Base-by-base conservation (phyloP, 2,329 filamentous ascomycete species). In the Massarina eburnea region DNA sequence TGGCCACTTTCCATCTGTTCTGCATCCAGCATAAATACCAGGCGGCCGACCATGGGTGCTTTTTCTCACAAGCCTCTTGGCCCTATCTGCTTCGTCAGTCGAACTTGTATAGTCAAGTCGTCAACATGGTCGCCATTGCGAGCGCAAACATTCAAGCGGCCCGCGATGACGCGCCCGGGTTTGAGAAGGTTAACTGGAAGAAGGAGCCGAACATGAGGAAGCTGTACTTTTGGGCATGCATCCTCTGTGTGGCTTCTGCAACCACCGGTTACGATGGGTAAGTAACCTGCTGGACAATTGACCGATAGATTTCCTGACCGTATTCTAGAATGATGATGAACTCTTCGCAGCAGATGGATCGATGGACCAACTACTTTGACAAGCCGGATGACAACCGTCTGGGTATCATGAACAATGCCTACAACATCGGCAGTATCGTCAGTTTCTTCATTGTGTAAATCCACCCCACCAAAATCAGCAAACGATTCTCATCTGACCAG, bases 241-340 rank as follows among this genome's bases (percentile, higher is more conserved):
- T 80, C 43, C 73, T 80, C 37, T 78, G 75, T 49, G 61, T 80
- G 54, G 77, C 76, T 37, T 81, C 79, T 14, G 79, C 80, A 15
- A 81, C 79, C 26, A 81, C 78, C 30, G 75, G 77, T 59, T 79
- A 80, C 61, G 76, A 80, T 75, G 76, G 76, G 77, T 79, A 65
- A 50, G 71, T 49, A n/a, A 24, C 2, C 14, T 19, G 6, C 4
- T 5, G 27, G 27, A 8, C 41, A 17, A n/a, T 8, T 19, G 24
- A 19, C n/a, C n/a, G n/a, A 30, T 8, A 30, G 27, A 4, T 30
- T 15, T 5, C 22, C 54, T 51, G 33, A 52, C 18, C 2, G 14
- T 26, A 39, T 29, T 39, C n/a, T 63, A 76, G 60, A 58, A 73
- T 61, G 60, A 71, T 73, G 64, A 61, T 75, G 48, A 74, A 74